Base-by-base conservation (phyloP, 139 green algal genomes). In the Marvania coccoides region DNA sequence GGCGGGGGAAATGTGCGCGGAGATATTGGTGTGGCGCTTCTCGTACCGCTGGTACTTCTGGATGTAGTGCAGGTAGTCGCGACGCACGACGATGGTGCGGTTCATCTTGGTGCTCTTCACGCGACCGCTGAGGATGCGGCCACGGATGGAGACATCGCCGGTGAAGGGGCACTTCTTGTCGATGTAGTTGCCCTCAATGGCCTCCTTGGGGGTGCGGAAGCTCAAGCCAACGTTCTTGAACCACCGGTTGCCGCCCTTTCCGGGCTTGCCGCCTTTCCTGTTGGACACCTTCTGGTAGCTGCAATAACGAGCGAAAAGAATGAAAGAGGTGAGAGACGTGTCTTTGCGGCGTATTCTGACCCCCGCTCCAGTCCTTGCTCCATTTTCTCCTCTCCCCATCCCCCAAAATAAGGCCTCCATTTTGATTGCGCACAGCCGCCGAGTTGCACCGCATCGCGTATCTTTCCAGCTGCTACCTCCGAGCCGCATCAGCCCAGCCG, bases 131-230 rank as follows among this genome's bases (percentile, higher is more conserved):
- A 99, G 78, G 70, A 99, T 99, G 70, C 94, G 85, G 65, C 94
- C 94, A 35, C 94, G 88, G 65, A 99, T 99, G 66, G 87, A 92
- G 24, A 99, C 89, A 62, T 97, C 93, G 76, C 94, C 89, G 55
- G 95, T 99, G 91, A 99, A 99, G 23, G 94, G 94, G 88, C 94
- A 99, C 88, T 99, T 99, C 88, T 99, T 97, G 88, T 99, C 94
- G 58, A 99, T 95, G 87, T 99, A 99, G 47, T 73, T 90, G 67
- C 93, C 94, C 79, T 99, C 91, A 66, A 98, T 98, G 19, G 94
- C 94, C 73, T 96, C 89, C 65, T 90, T 91, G 65, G 94, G 94
- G 14, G 94, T 99, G 83, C 94, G 95, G 89, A 99, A 99, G 69
- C 93, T 90, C 30, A 99, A 85, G 60, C 94, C 94, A 23, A 99